Evolutionary conservation across 139 green algal genomes (phyloP).

Genomic region (Chlamydomonas incerta): DNA sequence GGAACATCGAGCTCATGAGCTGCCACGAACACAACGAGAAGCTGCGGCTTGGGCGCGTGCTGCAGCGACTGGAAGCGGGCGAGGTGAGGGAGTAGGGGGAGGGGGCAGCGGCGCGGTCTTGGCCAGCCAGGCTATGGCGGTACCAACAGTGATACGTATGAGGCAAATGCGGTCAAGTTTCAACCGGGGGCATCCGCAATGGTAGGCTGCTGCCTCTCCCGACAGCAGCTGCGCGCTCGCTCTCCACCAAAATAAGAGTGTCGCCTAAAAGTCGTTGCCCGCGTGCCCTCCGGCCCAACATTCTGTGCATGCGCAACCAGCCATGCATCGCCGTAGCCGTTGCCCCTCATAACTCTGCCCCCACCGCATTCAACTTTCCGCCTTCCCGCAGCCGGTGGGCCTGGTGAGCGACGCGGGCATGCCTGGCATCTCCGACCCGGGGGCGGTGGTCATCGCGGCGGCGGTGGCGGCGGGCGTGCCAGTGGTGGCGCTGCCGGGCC

Average conservation of each 20-base stretch:
- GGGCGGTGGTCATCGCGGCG: conserved; percentile 69
- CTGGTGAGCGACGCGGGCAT: conserved; percentile 92
- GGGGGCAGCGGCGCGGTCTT: too few relatives aligned
- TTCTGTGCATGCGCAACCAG: too few relatives aligned
- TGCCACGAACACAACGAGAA: conserved; percentile 93
- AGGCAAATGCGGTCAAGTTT: too few relatives aligned
- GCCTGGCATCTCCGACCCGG: conserved; percentile 92
- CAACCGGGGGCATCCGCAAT: too few relatives aligned
- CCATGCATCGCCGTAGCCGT: not conserved
- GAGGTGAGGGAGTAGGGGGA: conserved; percentile 38
- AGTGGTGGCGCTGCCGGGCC: conserved; percentile 76
- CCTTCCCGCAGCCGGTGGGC: conserved; percentile 67
- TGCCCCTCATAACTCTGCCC: too few relatives aligned
- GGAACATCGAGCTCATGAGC: conserved; percentile 51
- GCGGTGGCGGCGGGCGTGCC: conserved; percentile 55
- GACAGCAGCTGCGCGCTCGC: too few relatives aligned
- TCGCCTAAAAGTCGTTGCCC: too few relatives aligned
- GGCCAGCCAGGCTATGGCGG: too few relatives aligned
- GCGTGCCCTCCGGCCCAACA: too few relatives aligned
- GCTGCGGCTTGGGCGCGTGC: conserved; percentile 57
- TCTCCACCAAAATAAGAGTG: too few relatives aligned
- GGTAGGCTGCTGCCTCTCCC: too few relatives aligned
- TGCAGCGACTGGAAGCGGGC: conserved; percentile 69
- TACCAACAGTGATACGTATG: too few relatives aligned
- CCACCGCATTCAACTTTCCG: not conserved